Conservation (phyloP, 768 basidiomycete genomes). For the Trametes elegans region DNA sequence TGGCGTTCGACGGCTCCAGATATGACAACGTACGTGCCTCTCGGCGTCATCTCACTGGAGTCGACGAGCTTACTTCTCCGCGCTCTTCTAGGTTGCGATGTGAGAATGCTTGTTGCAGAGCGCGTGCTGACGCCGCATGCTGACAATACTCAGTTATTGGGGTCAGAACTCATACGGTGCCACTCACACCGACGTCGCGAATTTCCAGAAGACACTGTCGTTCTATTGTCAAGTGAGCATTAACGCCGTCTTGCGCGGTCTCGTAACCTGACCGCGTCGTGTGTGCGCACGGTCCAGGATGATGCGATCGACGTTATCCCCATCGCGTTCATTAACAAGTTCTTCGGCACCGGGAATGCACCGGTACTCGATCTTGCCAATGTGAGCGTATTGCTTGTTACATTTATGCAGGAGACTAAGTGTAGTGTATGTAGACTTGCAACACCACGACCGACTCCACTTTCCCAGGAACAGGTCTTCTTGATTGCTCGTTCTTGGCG, state of each 20-base stretch:
- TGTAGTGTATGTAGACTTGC: constrained; percentile 36
- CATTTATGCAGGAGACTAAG: not conserved
- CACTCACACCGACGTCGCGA: constrained; percentile 44
- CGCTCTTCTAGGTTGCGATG: constrained; percentile 48
- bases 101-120: constrained; percentile 29
- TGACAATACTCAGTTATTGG: constrained; percentile 51
- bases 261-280: not conserved
- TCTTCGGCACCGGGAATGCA: constrained; percentile 59
- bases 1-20: constrained; percentile 54
- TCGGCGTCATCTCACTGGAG: not conserved
- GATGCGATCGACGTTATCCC: constrained; percentile 67
- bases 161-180: constrained; percentile 78
- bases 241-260: not conserved
- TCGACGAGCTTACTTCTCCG: not conserved
- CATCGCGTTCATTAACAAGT: constrained; percentile 64
- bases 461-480: constrained; percentile 42
- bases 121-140: constrained; percentile 6
- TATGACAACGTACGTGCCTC: constrained; percentile 58
- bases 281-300: constrained; percentile 39
- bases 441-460: constrained; percentile 38
- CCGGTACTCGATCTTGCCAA: constrained; percentile 71
- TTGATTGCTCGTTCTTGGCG: constrained; percentile 39
- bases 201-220: constrained; percentile 59
- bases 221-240: constrained; percentile 57
- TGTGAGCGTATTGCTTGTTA: constrained; percentile 34